phyloP scores from a whole-genome alignment of 1,139 yeast species.

The Kurtzmaniella natalensis region DNA sequence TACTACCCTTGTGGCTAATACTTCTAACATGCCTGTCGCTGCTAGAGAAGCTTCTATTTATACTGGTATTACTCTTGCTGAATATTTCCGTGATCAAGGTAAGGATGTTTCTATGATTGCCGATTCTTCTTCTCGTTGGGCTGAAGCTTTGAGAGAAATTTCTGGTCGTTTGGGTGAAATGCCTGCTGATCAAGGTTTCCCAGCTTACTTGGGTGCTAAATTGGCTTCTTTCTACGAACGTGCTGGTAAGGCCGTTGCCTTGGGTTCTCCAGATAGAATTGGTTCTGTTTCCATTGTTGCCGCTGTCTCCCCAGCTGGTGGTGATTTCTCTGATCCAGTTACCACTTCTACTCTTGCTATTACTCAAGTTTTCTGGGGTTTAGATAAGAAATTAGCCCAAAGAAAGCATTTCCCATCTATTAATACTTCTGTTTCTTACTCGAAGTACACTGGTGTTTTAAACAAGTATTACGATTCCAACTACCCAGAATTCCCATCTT shows the following conservation, averaged over 20 bases:
- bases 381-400: conserved; percentile 97
- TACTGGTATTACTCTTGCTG: conserved; percentile 98
- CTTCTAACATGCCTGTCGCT: conserved; percentile 99
- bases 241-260: conserved; percentile 94
- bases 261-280: conserved; percentile 93
- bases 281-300: conserved; percentile 99
- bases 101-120: conserved; percentile 99
- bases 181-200: conserved; percentile 99
- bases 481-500: conserved; percentile 85
- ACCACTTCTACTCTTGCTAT: conserved; percentile 97
- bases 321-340: conserved; percentile 99
- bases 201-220: conserved; percentile 98
- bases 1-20: conserved; percentile 96
- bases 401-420: conserved; percentile 99
- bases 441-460: conserved; percentile 88
- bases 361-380: conserved; percentile 99
- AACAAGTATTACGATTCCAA: conserved; percentile 79
- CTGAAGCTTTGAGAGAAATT: conserved; percentile 98
- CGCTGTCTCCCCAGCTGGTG: conserved; percentile 99
- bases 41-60: conserved; percentile 99
- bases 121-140: conserved; percentile 99
- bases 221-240: conserved; percentile 98
- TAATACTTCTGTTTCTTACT: conserved; percentile 92
- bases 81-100: conserved; percentile 99
- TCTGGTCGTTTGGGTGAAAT: conserved; percentile 99